Base-by-base conservation (phyloP, 352 stramenopile species). In the Phytophthora kernoviae region DNA sequence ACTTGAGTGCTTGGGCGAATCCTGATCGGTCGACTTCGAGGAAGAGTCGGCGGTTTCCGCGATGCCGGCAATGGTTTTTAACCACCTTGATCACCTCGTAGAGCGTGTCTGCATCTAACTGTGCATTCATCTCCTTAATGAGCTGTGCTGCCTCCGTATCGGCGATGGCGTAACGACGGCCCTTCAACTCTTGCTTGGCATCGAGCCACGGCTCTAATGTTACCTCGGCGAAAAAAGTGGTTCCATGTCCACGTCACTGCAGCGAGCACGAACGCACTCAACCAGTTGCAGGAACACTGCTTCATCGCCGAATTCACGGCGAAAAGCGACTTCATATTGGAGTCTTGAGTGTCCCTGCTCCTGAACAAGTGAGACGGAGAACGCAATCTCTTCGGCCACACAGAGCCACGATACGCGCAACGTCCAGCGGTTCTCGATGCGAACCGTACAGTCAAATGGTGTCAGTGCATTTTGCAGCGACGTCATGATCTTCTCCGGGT, bases 31-130 rank as follows among this genome's bases (percentile, higher is more conserved):
- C 63, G 1, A 68, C 33, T 34, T 79, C 54, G 7, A 88, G 42
- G 45, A 92, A 89, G 17, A 87, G 46, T 30, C 75, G 71, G 57
- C 81, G 80, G 75, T 93, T 93, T 58, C 73, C 77, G 52, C 75
- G 73, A 79, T 90, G 75, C 24, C 83, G 73, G 64, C 81, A 91
- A 53, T 81, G 68, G 65, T 90, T 78, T 63, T 93, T 93, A 36
- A 93, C 54, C 49, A 53, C 60, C 56, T 84, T 84, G 21, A 75
- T 65, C 22, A 91, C 72, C 20, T 93, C 70, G 45, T 87, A 89
- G 1, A 91, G 64, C 30, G 78, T 71, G 18, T 93, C 79, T 0
- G 46, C 39, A 57, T 90, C 80, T 42, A 88, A 49, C 41, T 84
- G 68, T 11, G 79, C 61, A 54, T 88, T 88, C 42, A 92, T 62